Conservation (phyloP, 2,329 filamentous ascomycete genomes). For the Pyricularia grisea region DNA sequence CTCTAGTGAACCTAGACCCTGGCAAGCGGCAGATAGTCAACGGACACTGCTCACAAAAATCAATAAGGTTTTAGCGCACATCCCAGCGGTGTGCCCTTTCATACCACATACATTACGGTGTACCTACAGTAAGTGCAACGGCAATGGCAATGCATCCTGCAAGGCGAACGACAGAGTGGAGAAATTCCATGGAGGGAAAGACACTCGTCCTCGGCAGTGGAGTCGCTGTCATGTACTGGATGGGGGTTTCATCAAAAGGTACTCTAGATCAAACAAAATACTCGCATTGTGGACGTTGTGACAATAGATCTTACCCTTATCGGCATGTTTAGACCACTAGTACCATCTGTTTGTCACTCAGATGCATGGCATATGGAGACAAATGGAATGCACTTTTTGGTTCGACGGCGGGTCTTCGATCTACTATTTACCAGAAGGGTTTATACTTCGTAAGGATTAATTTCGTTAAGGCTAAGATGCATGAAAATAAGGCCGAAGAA, state of each 20-base stretch:
- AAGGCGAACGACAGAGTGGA: not conserved
- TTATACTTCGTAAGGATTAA: not conserved
- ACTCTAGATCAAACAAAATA: too few species aligned
- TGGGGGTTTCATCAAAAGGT: too few species aligned
- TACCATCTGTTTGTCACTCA: not conserved
- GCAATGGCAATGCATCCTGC: not conserved
- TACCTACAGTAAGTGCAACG: too few species aligned
- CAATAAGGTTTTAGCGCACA: not conserved
- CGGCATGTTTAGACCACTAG: not conserved
- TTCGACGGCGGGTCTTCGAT: not conserved
- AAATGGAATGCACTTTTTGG: not conserved
- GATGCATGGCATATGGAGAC: not conserved
- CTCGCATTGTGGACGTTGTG: not conserved
- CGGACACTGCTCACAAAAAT: not conserved
- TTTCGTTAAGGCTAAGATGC: not conserved
- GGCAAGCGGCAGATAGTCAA: not conserved
- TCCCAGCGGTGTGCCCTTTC: not conserved
- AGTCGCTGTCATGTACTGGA: not conserved
- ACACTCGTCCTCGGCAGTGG: not conserved
- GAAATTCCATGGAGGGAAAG: not conserved
- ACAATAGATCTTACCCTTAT: not conserved
- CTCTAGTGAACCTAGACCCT: not conserved
- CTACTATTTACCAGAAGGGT: not conserved
- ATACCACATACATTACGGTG: not conserved
- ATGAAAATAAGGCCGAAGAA: not conserved